Evolutionary conservation across 2,329 filamentous ascomycete genomes (phyloP).

Genomic region (Colletotrichum noveboracense): DNA sequence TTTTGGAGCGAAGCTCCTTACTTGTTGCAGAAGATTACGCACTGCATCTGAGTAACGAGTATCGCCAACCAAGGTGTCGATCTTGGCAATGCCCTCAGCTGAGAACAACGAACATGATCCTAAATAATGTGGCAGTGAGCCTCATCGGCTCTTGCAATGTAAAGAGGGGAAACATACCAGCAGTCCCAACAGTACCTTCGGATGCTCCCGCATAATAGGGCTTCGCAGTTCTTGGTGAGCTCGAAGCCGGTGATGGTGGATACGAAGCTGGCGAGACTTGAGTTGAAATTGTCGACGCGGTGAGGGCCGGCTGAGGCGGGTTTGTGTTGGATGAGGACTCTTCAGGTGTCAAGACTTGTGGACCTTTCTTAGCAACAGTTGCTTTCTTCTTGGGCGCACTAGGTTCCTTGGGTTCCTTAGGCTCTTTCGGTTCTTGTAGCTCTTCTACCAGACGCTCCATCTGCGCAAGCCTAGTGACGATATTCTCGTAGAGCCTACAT

Average conservation of each 20-base stretch:
- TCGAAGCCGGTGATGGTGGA: background rate
- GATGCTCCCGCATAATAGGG: background rate
- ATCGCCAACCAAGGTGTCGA: background rate
- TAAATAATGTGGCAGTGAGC: background rate
- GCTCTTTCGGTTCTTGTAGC: background rate
- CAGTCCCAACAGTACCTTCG: background rate
- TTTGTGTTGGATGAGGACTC: background rate
- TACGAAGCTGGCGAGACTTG: background rate
- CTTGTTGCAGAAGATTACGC: background rate
- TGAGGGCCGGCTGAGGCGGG: background rate
- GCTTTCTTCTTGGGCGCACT: background rate
- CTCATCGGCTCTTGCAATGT: background rate
- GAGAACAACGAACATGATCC: conserved; percentile 26
- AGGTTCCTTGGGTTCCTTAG: background rate
- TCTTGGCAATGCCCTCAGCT: background rate
- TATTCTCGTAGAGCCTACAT: background rate
- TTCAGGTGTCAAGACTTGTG: background rate
- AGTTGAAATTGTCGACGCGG: background rate
- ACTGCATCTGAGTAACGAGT: background rate
- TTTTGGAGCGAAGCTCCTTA: background rate
- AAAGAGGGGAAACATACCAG: background rate
- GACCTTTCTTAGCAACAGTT: background rate
- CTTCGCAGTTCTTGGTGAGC: background rate
- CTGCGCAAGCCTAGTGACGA: background rate
- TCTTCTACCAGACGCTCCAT: background rate